Base-by-base conservation (phyloP, 108 stramenopile species). In the Pelagomonas calceolata region DNA sequence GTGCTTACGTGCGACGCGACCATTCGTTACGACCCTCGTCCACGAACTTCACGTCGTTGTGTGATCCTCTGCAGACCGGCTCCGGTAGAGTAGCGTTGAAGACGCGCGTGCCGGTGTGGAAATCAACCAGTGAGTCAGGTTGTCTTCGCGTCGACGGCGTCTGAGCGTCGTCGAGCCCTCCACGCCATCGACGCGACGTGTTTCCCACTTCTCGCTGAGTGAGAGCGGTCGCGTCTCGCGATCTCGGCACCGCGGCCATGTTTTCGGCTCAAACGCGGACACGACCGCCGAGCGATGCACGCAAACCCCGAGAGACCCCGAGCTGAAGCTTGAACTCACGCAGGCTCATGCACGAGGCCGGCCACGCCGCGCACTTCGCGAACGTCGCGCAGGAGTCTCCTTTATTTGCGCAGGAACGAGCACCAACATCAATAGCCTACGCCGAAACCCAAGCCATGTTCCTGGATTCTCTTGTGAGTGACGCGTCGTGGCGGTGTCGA, bases 291-390 rank as follows among this genome's bases (percentile, higher is more conserved):
- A n/a, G n/a, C n/a, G n/a, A n/a, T n/a, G n/a, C n/a, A n/a, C n/a
- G n/a, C n/a, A n/a, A n/a, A n/a, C n/a, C n/a, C n/a, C n/a, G n/a
- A n/a, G n/a, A n/a, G n/a, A n/a, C n/a, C n/a, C n/a, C n/a, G n/a
- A n/a, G n/a, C n/a, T n/a, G n/a, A n/a, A n/a, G n/a, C n/a, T n/a
- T n/a, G n/a, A n/a, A n/a, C n/a, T n/a, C n/a, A n/a, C n/a, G n/a
- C 16, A 35, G 32, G 4, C 16, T 69, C 14, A 43, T 69, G 35
- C 35, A 36, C 73, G 85, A 89, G 68, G 88, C 86, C 7, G 88
- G 88, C 0, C 88, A 89, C 64, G 88, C 88, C 0, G 88, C 88
- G 0, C 88, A 89, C 68, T 89, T 89, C 70, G 85, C 88, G 66
- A 89, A 89, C 66, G 83, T 85, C 68, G 69, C 75, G 34, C 81